These are phyloP conservation scores for Saccharomycopsis sp. DNA, from an alignment of 805 yeast genomes.

Conservation along the genomic window DNA sequence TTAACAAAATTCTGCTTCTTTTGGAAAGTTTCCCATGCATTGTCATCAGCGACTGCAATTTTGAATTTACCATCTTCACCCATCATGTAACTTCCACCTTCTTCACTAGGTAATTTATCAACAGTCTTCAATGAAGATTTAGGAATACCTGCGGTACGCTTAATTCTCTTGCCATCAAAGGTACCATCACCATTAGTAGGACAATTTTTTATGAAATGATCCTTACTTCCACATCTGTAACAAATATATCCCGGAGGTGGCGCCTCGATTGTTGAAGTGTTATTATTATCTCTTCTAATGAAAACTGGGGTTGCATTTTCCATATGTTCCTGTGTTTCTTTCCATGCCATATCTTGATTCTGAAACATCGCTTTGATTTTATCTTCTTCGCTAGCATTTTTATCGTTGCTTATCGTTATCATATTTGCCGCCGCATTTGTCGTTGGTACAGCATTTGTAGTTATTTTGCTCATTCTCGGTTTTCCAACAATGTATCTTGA, in stretches of 20 bases:
- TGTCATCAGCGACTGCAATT: constrained; percentile 88
- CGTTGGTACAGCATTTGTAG: constrained; percentile 21
- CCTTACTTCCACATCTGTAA: constrained; percentile 91
- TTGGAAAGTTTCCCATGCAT: constrained; percentile 85
- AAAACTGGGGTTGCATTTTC: constrained; percentile 77
- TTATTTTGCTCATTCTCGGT: constrained; percentile 17
- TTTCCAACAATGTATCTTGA: constrained; percentile 39
- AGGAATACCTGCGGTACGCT: constrained; percentile 96
- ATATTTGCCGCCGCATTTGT: constrained; percentile 20
- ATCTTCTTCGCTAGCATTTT: constrained; percentile 70
- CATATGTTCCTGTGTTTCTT: constrained; percentile 85
- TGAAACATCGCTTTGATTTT: constrained; percentile 86
- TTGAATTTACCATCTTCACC: constrained; percentile 95
- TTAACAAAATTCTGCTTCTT: constrained; percentile 38
- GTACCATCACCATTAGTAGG: constrained; percentile 91
- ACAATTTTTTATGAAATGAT: constrained; percentile 94
- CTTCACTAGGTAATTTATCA: constrained; percentile 66
- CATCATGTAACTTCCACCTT: constrained; percentile 63
- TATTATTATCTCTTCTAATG: constrained; percentile 33
- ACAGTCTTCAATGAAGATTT: constrained; percentile 82
- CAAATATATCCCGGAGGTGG: constrained; percentile 97
- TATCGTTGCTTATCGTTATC: constrained; percentile 29
- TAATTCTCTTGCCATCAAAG: constrained; percentile 86
- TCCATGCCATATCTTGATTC: constrained; percentile 92
- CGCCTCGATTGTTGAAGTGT: constrained; percentile 46